Base-by-base conservation (phyloP, 805 yeast genomes). In the Schizosaccharomyces cryophilus region DNA sequence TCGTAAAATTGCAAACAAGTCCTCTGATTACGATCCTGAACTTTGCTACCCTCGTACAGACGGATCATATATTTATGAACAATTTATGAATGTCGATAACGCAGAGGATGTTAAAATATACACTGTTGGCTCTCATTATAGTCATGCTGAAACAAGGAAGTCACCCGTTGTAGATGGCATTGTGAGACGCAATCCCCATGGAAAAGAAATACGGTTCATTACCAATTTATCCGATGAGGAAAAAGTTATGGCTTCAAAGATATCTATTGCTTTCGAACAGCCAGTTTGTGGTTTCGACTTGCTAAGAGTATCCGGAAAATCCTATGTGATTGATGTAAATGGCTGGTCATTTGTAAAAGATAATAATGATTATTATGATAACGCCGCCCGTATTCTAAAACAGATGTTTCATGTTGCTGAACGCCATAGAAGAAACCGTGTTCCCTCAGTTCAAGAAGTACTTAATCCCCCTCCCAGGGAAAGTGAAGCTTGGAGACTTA, bases 121-220 rank as follows among this genome's bases (percentile, higher is more conserved):
- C 71, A 93, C 99, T 0, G 97, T 93, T 3, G 97, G 98, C 0
- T 81, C 84, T 2, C 74, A 74, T 21, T 93, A 79, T 68, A 93
- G 98, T 70, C 99, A 93, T 71, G 99, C 98, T 0, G 99, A 93
- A 69, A 93, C 99, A 1, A 79, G 99, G 68, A 93, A 93, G 71
- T 87, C 96, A 0, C 99, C 99, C 0, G 98, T 93, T 2, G 98
- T 93, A n/a, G 99, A 93, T 73, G 99, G 99, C 58, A 86, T 93
- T 62, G 99, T 93, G 30, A 79, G 96, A 68, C 80, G 99, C 70
- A 93, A 93, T 69, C 89, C 97, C 0, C 95, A 89, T 67, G 99
- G 99, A 58, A 93, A 93, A 71, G 99, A 93, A 72, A 83, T 93
- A 58, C 78, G 99, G 64, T 93, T 85, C 68, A 78, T 93, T 42